Base-by-base conservation (phyloP, 306 rosid species). In the Quercus gilva region DNA sequence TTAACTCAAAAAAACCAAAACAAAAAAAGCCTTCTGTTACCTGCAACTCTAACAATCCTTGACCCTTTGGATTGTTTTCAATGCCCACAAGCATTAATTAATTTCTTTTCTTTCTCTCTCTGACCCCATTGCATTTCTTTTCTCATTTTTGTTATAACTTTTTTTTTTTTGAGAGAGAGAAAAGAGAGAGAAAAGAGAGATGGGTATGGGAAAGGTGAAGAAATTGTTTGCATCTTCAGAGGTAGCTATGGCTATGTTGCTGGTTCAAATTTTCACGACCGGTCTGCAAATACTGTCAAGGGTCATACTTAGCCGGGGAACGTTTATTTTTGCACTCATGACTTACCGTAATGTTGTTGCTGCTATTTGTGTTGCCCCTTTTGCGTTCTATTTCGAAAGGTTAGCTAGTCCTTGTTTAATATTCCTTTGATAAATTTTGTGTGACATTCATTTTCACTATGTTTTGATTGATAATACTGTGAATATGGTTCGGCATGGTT, bases 311-410 rank as follows among this genome's bases (percentile, higher is more conserved):
- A 78, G 78, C 15, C 2, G 75, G 1, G 97, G 94, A 37, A 81
- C 89, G 25, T 93, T 88, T 82, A 79, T 91, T 13, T 91, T 90
- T 71, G 78, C 94, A 8, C 89, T 91, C 71, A 67, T 88, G 79
- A 82, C 90, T 0, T 91, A 93, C 73, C 86, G 94, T 6, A 91
- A 90, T 12, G 4, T 78, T 14, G 91, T 93, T 73, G 94, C 91
- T 21, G 87, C 97, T 4, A 2, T 93, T 3, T 87, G 86, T 75
- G 93, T 93, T 74, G 90, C 87, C 6, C 93, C 97, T 11, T 84
- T 91, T 71, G 98, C 94, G 15, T 78, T 91, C 49, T 87, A 74
- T 55, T 81, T 88, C 43, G 94, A 93, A 81, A 87, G 93, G 97
- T 84, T 73, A 12, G 1, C 10, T 59, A 31, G 17, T 25, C 9